phyloP scores from a whole-genome alignment of 805 yeast genomes.

The Candida fluviatilis region DNA sequence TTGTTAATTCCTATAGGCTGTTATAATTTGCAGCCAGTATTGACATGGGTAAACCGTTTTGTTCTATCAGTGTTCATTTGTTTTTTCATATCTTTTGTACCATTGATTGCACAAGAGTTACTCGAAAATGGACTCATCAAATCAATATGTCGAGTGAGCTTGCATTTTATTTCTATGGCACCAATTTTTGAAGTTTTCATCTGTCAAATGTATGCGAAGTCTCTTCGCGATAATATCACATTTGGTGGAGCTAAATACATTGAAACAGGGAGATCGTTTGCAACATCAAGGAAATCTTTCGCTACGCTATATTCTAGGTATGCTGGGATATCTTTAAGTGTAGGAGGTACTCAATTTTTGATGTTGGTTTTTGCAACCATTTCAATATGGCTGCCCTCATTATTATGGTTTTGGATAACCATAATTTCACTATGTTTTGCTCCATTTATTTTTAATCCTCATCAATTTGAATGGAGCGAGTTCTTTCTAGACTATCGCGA shows the following conservation, averaged over 20 bases:
- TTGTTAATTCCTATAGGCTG: conserved; percentile 77
- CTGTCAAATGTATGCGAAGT: conserved; percentile 84
- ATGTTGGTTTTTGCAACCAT: conserved; percentile 71
- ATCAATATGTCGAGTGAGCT: conserved; percentile 64
- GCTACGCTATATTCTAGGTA: conserved; percentile 69
- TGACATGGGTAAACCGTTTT: conserved; percentile 86
- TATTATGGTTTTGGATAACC: conserved; percentile 57
- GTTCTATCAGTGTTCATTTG: conserved; percentile 88
- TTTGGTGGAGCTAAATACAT: conserved; percentile 92
- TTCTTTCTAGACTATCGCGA: conserved; percentile 49
- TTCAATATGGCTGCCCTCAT: conserved; percentile 76
- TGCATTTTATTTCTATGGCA: conserved; percentile 76
- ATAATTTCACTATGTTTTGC: conserved; percentile 42
- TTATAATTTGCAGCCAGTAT: conserved; percentile 78
- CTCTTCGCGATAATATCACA: conserved; percentile 69
- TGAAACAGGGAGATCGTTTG: conserved; percentile 92
- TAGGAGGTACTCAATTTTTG: conserved; percentile 67
- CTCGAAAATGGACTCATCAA: conserved; percentile 82
- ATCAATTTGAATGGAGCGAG: conserved; percentile 45
- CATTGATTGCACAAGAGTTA: conserved; percentile 80
- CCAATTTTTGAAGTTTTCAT: conserved; percentile 94
- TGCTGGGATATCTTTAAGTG: conserved; percentile 70
- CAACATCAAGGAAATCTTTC: conserved; percentile 77
- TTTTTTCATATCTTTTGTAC: conserved; percentile 87
- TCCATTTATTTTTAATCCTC: conserved; percentile 53